Percentiles rank a stretch among this genome's conserved stretches.
phyloP scores from a whole-genome alignment of 306 rosid genomes.

The Corylus americana region DNA sequence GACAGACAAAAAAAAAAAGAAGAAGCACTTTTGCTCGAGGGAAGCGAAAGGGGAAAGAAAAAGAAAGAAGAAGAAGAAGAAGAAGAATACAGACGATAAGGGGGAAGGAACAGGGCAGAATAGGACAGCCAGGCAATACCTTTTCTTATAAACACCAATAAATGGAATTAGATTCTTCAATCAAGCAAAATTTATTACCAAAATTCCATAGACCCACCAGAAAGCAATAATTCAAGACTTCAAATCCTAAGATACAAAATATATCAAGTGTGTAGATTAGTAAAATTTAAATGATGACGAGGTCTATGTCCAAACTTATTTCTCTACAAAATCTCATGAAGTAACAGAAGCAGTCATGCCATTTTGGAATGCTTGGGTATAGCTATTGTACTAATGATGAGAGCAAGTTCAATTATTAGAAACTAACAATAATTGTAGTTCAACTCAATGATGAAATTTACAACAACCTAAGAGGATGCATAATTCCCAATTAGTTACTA shows the following conservation, averaged over 20 bases:
- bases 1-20: no score
- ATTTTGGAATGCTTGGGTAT: no score
- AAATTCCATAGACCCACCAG: background rate
- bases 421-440: background rate
- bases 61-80: no score
- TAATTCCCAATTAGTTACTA: conserved; percentile 5
- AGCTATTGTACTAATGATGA: no score
- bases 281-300: background rate
- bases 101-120: no score
- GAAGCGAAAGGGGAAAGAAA: no score
- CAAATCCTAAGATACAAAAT: background rate
- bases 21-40: no score
- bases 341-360: no score
- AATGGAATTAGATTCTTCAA: background rate
- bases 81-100: no score
- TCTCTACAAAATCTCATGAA: no score
- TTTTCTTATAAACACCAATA: background rate
- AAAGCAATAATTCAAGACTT: background rate
- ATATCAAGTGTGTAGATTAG: background rate
- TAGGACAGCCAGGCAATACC: no score
- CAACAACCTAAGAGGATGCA: background rate
- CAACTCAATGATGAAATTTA: conserved; percentile 1
- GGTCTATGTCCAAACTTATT: background rate
- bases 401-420: no score
- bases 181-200: background rate